Base-by-base conservation (phyloP, 768 basidiomycete species). In the Vishniacozyma victoriae region DNA sequence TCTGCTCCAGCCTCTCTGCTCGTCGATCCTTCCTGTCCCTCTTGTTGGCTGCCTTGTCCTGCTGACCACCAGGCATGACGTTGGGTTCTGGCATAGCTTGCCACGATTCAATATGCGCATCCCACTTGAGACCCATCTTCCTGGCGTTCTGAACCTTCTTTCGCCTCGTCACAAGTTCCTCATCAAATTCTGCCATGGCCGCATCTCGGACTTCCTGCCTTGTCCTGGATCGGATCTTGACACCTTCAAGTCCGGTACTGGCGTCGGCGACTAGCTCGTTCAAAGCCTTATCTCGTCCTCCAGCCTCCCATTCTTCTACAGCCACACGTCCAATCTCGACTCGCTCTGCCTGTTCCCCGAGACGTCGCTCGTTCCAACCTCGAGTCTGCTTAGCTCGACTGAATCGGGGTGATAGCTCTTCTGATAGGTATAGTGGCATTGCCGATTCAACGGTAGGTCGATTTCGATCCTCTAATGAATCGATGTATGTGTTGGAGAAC, bases 391-490 rank as follows among this genome's bases (percentile, higher is more conserved):
- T 70, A 14, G 59, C 50, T 26, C 60, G 53, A 18, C 57, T 60
- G 54, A 64, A 67, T 35, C 69, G 57, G 12, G 66, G 66, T 27
- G 69, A 67, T 2, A 70, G 50, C 40, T 70, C 69, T 25, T 70
- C 61, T n/a, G 59, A 56, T 13, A 70, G 53, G 44, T 64, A 67
- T 3, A 70, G 46, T 1, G 69, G 69, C 69, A 70, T 70, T 12
- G 60, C 27, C 14, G 57, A 42, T 41, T 70, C 68, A 13, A 57
- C 45, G 18, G 23, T 19, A 41, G 41, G 31, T 59, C 33, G 7
- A 13, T 11, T 23, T 35, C 29, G 15, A 14, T 37, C 45, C 23
- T 27, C 35, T 18, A 43, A 19, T 2, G 40, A 9, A 4, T 47
- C 44, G 19, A 63, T 52, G 31, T 64, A 59, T 6, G 49, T 29